Base-by-base conservation (phyloP, 1,284 basidiomycete genomes). In the Flammula alnicola region DNA sequence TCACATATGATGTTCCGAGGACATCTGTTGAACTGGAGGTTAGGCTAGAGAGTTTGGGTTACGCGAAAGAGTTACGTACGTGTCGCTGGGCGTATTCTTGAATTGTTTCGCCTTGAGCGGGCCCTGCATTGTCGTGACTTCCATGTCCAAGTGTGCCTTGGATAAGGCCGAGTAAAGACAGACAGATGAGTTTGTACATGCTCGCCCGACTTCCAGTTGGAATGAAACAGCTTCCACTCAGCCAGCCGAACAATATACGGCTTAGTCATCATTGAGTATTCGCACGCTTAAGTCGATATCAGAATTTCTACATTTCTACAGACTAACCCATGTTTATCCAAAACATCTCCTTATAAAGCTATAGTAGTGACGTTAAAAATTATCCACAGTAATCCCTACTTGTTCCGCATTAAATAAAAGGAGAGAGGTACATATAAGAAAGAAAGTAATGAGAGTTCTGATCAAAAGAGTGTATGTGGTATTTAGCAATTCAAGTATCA, bases 1-100 rank as follows among this genome's bases (percentile, higher is more conserved):
- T 55, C 65, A 91, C 91, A 93, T 93, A 66, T 93, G 90, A 66
- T 93, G 90, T 59, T 93, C 90, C 14, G 80, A 79, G 47, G 86
- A 80, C 90, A 93, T 93, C 90, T 93, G 52, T 35, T 31, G 16
- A 39, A 46, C 20, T 52, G n/a, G 12, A 56, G 50, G 39, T 43
- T 30, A 46, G 32, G 44, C 29, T 43, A 19, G 23, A 14, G 17
- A 48, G 59, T 22, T 36, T 20, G 44, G 41, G 57, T 30, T 25
- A 45, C 35, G 43, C 23, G 35, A 26, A 23, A 37, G 16, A 27
- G 38, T 20, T 11, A 70, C 77, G 48, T 73, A 79, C 83, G 71
- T 86, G 83, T 76, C 80, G 71, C 60, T 78, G 71, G 16, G 83
- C 84, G 70, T 86, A 86, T 54, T 82, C 74, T 52, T 75, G 66